Conservation (phyloP, 176 grass and related monocot genomes). For the barley (Hordeum vulgare) region DNA sequence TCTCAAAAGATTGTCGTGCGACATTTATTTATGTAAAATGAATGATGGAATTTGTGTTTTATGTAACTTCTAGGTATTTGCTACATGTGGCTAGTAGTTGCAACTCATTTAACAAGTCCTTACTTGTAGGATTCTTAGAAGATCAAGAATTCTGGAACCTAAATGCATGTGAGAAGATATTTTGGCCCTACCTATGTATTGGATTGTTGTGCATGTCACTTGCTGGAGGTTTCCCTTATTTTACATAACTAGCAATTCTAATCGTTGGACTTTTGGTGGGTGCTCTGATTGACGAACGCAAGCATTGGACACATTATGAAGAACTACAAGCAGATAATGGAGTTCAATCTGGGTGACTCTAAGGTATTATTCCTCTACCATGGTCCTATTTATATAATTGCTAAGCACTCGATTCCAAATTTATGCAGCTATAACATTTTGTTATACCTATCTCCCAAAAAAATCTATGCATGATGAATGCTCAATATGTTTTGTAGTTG, state of each 20-base stretch:
- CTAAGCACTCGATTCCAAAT: background rate
- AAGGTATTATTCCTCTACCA: slow-evolving; percentile 36
- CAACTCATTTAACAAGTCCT: slow-evolving; percentile 8
- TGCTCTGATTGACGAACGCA: slow-evolving; percentile 42
- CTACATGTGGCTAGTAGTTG: background rate
- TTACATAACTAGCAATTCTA: no score
- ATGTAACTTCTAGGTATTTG: no score
- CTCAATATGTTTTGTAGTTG: background rate
- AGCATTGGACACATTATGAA: slow-evolving; percentile 31
- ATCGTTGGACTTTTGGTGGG: no score
- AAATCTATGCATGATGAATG: background rate
- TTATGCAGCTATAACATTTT: background rate
- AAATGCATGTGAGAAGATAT: slow-evolving; percentile 80
- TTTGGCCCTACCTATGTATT: slow-evolving; percentile 52
- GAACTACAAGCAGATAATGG: no score
- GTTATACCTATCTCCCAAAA: background rate
- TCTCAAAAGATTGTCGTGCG: no score
- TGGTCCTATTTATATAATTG: background rate
- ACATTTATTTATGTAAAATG: slow-evolving; percentile 59
- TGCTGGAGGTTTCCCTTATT: no score
- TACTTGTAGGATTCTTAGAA: slow-evolving; percentile 38
- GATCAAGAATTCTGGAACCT: slow-evolving; percentile 61
- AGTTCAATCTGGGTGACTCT: slow-evolving; percentile 81
- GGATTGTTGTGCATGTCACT: slow-evolving; percentile 69
- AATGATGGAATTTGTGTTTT: background rate